Evolutionary conservation across 257 asterid species (phyloP), one percentile per base, ranked within the genome.

Genomic region (Eustoma russellianum): DNA sequence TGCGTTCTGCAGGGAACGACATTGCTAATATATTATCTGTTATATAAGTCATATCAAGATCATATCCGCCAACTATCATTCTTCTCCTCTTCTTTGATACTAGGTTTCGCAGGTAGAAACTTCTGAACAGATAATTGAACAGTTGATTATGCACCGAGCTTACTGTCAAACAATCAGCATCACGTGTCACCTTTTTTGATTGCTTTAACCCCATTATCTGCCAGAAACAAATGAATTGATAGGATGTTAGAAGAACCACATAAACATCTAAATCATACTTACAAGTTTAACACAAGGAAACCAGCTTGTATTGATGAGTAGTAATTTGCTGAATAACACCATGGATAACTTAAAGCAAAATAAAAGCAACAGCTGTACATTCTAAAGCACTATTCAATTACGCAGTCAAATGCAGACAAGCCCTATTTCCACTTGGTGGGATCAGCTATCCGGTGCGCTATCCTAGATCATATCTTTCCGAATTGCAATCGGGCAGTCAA

Each of bases 1-100:
- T 74, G 51, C 73, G 80, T 61, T 87, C 89, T 0, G 94, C 85
- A 40, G 96, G 96, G 59, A 83, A 87, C 3, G 96, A 83, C 94
- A 87, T 83, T 0, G 89, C 96, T 34, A 87, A 67, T 13, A 83
- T 47, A 4, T 83, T 72, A 53, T 83, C 89, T 0, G 85, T 81
- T 50, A 87, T 81, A 56, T 87, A 87, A 13, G 92, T 81, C 96
- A 87, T 87, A 33, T 87, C 96, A 24, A 87, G 92, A 67, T 87
- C 94, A 63, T 83, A 86, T 0, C 95, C 95, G 0, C 84, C 95
- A 12, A 83, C 88, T 11, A 75, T 79, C 89, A 87, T 73, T 17
- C 94, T 78, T 65, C 94, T 69, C 50, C 96, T 68, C 54, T 83
- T 66, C 62, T 79, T 83, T 0, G 96, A 87, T 41, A 87, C 96